Evolutionary conservation across 305 asterid species (phyloP).

Genomic region (Fraxinus sp.): DNA sequence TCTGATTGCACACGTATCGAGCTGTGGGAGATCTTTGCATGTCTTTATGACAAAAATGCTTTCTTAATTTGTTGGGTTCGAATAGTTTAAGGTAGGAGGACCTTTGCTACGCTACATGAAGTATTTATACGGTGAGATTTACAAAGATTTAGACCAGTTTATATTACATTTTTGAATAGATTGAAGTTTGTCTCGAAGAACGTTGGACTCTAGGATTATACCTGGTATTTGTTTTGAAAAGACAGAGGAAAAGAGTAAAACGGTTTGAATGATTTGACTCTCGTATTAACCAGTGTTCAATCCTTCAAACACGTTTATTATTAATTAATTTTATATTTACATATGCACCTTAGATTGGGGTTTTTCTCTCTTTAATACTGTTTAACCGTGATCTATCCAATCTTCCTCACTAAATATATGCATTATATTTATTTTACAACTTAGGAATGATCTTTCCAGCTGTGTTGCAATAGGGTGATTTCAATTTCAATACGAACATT

Average conservation of each 20-base stretch:
- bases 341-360: background rate
- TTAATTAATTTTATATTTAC: background rate
- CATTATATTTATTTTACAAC: no score
- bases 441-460: no score
- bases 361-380: no score
- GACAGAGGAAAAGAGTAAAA: background rate
- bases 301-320: slow-evolving; percentile 15
- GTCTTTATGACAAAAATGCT: background rate
- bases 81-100: background rate
- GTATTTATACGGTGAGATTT: background rate
- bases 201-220: background rate
- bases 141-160: background rate
- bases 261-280: slow-evolving; percentile 16
- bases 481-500: no score
- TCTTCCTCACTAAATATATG: no score
- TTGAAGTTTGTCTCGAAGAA: background rate
- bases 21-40: slow-evolving; percentile 13
- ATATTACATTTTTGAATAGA: background rate
- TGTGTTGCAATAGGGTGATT: no score
- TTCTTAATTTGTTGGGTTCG: background rate
- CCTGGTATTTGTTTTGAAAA: slow-evolving; percentile 6
- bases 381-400: no score
- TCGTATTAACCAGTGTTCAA: background rate
- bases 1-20: background rate
- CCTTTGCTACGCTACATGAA: background rate